Percentiles rank a stretch among this genome's conserved stretches.
phyloP scores from a whole-genome alignment of 768 basidiomycete species.

The Pleurotus cornucopiae region DNA sequence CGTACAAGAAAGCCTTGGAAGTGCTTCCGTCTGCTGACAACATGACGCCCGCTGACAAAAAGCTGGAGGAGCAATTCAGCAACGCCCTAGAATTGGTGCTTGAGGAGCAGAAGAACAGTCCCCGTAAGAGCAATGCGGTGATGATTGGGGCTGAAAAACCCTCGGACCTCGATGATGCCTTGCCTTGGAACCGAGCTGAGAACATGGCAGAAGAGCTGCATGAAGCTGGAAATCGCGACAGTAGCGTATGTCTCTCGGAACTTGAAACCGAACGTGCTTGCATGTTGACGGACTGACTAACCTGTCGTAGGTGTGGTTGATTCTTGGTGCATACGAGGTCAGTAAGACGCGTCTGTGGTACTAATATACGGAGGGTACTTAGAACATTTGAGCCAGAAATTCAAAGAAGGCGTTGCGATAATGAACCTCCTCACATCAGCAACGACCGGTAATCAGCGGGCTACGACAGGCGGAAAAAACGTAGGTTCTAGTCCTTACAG shows the following conservation, averaged over 20 bases:
- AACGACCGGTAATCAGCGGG: background rate
- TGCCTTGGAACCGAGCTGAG: constrained; percentile 5
- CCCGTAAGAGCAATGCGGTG: background rate
- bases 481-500: background rate
- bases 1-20: constrained; percentile 27
- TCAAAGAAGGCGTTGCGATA: constrained; percentile 20
- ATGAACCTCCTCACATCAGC: constrained; percentile 18
- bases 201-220: background rate
- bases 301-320: constrained; percentile 24
- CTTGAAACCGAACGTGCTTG: too few relatives aligned
- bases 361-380: background rate
- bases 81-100: constrained; percentile 22
- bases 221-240: background rate
- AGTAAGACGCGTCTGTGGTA: background rate
- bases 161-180: constrained; percentile 10
- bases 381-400: constrained; percentile 19
- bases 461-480: background rate
- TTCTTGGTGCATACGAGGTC: constrained; percentile 27
- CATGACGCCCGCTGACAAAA: constrained; percentile 25
- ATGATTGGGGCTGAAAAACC: background rate
- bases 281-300: too few relatives aligned
- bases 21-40: constrained; percentile 23
- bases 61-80: constrained; percentile 30
- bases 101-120: constrained; percentile 5
- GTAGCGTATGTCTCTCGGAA: background rate